These are phyloP conservation scores for Geum urbanum DNA, from an alignment of 306 rosid genomes.

Conservation along the genomic window DNA sequence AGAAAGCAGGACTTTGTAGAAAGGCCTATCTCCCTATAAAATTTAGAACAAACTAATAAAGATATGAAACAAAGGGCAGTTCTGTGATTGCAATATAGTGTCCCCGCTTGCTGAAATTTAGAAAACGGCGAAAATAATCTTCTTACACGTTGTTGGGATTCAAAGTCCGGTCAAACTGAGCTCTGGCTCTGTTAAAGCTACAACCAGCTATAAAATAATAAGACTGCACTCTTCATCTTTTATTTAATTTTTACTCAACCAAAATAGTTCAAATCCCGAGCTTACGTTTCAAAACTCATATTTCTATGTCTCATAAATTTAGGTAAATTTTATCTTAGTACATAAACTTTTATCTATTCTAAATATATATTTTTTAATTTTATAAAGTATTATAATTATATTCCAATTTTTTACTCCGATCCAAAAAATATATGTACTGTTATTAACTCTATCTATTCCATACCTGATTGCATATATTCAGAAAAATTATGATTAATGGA, in stretches of 20 bases:
- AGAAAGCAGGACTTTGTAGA: no score
- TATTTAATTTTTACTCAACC: conserved; percentile 1
- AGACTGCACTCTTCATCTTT: conserved; percentile 17
- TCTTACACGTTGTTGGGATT: background rate
- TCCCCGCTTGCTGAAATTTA: background rate
- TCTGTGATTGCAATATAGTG: conserved; percentile 18
- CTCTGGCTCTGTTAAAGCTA: conserved; percentile 44
- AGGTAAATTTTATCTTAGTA: no score
- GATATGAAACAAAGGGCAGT: conserved; percentile 32
- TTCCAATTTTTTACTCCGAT: no score
- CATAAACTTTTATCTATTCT: no score
- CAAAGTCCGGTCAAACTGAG: conserved; percentile 51
- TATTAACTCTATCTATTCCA: no score
- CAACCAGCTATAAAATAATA: conserved; percentile 29
- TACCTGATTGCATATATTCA: no score
- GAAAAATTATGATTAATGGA: no score
- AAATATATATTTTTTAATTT: no score
- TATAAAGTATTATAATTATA: no score
- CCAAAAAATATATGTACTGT: no score
- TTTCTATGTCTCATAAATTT: conserved; percentile 1
- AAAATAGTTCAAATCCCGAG: conserved; percentile 29
- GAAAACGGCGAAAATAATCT: conserved; percentile 22
- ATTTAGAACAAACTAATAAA: no score
- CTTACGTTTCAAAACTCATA: conserved; percentile 41
- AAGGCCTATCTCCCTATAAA: no score